These are phyloP conservation scores for Boletus subcaerulescens DNA, from an alignment of 768 basidiomycete species.

Conservation along the genomic window DNA sequence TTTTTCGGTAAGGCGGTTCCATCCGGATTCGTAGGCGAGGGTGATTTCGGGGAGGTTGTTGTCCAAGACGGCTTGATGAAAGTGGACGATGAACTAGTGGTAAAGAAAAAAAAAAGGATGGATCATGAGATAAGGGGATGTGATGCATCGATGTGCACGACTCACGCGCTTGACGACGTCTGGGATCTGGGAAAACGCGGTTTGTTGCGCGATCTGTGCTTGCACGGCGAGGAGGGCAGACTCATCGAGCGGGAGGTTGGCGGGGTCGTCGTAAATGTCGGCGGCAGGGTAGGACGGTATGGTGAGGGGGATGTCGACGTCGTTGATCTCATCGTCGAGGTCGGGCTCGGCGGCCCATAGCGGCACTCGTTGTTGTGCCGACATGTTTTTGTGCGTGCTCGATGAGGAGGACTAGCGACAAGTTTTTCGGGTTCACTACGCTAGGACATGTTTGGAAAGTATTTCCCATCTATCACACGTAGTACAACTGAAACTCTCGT, in stretches of 20 bases:
- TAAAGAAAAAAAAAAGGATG: slow-evolving; percentile 6
- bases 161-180: slow-evolving; percentile 85
- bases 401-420: too few relatives aligned
- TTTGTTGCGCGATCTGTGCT: slow-evolving; percentile 81
- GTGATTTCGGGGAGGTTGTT: slow-evolving; percentile 92
- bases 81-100: slow-evolving; percentile 86
- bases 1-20: slow-evolving; percentile 96
- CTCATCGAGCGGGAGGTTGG: slow-evolving; percentile 65
- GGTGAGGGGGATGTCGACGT: slow-evolving; percentile 55
- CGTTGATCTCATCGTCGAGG: slow-evolving; percentile 69
- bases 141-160: slow-evolving; percentile 7
- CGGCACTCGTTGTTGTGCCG: slow-evolving; percentile 65
- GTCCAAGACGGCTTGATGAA: slow-evolving; percentile 88
- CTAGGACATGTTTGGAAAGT: slow-evolving; percentile 7
- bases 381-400: slow-evolving; percentile 22
- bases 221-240: slow-evolving; percentile 69
- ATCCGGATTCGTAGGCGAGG: slow-evolving; percentile 92
- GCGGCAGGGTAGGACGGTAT: slow-evolving; percentile 26
- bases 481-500: too few relatives aligned
- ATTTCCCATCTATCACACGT: slow-evolving; percentile 17
- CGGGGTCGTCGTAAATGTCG: slow-evolving; percentile 31
- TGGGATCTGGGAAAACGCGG: slow-evolving; percentile 78
- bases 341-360: slow-evolving; percentile 80
- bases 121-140: neutral
- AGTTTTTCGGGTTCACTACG: neutral